These are phyloP conservation scores for Lasiodiplodia sp. DNA, from an alignment of 2,329 filamentous ascomycete species.

Conservation along the genomic window DNA sequence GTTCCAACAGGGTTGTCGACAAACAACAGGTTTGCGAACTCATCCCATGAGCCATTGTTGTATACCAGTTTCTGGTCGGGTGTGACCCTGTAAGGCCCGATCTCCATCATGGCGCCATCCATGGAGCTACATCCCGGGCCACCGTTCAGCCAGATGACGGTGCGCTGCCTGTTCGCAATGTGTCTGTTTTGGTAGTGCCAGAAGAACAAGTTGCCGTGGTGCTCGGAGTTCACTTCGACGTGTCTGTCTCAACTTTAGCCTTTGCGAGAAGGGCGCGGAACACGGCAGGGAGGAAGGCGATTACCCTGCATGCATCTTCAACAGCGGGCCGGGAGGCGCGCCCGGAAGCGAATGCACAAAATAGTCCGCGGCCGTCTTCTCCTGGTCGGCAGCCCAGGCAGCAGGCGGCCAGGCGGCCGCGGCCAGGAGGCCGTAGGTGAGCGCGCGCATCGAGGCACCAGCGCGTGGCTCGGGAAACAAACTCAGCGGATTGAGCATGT, in stretches of 20 bases:
- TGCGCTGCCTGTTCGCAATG: conserved; percentile 88
- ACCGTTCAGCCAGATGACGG: conserved; percentile 96
- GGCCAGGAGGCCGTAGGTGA: conserved; percentile 42
- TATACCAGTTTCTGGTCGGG: conserved; percentile 74
- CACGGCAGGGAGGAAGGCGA: conserved; percentile 20
- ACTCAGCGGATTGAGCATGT: conserved; percentile 33
- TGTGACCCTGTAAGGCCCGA: conserved; percentile 89
- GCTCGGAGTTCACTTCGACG: conserved; percentile 83
- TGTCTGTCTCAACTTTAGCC: conserved; percentile 64
- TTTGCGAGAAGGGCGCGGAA: conserved; percentile 7
- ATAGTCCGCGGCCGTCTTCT: conserved; percentile 80
- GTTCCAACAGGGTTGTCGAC: conserved; percentile 97
- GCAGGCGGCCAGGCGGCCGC: conserved; percentile 43
- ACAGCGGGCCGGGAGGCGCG: conserved; percentile 75
- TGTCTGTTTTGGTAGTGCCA: conserved; percentile 98
- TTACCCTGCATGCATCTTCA: conserved; percentile 99
- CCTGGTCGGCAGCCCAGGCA: conserved; percentile 42
- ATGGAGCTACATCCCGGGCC: conserved; percentile 97
- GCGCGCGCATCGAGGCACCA: conserved; percentile 43
- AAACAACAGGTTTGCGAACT: conserved; percentile 96
- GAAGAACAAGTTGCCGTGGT: conserved; percentile 96
- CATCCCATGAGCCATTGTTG: conserved; percentile 97
- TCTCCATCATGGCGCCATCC: conserved; percentile 95
- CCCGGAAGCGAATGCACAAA: conserved; percentile 87
- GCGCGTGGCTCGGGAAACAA: conserved; percentile 33